These are phyloP conservation scores for Alternaria triticimaculans DNA, from an alignment of 2,329 filamentous ascomycete species.

Conservation along the genomic window DNA sequence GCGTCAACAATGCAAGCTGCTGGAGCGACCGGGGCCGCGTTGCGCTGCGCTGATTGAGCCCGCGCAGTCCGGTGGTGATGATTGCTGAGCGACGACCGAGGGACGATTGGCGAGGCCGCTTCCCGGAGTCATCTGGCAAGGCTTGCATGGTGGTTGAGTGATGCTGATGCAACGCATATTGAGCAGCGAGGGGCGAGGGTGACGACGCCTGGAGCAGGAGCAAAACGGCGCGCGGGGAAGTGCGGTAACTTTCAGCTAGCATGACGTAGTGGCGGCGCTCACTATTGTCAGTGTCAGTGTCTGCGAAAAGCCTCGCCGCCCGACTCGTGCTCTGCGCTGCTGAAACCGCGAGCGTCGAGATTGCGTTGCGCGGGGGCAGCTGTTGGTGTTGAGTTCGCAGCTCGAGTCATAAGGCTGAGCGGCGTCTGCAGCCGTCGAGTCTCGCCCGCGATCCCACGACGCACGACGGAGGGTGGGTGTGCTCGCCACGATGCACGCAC, in stretches of 20 bases:
- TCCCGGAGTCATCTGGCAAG: slow-evolving; percentile 25
- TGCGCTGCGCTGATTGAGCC: slow-evolving; percentile 24
- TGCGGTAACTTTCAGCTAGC: slow-evolving; percentile 5
- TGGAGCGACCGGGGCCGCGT: slow-evolving; percentile 4
- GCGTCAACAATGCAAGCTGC: slow-evolving; percentile 5
- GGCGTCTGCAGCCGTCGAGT: slow-evolving; percentile 26
- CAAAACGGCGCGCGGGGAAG: slow-evolving; percentile 1
- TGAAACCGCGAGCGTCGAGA: slow-evolving; percentile 15
- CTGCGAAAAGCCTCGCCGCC: background rate
- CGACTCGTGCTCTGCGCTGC: background rate
- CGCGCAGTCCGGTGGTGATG: slow-evolving; percentile 26
- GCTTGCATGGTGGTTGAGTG: slow-evolving; percentile 23
- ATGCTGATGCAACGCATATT: slow-evolving; percentile 16
- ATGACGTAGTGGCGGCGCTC: slow-evolving; percentile 12
- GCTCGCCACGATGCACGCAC: slow-evolving; percentile 18
- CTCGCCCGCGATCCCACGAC: slow-evolving; percentile 28
- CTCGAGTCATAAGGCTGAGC: slow-evolving; percentile 45
- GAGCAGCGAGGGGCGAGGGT: slow-evolving; percentile 2
- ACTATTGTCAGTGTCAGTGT: background rate
- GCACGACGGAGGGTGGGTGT: slow-evolving; percentile 20
- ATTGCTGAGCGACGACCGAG: slow-evolving; percentile 8
- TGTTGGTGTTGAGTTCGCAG: slow-evolving; percentile 21
- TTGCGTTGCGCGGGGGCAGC: background rate
- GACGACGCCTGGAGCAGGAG: background rate
- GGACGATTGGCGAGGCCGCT: slow-evolving; percentile 21